Base-by-base conservation (phyloP, 1,284 basidiomycete species). In the Melanopsichium pennsylvanicum region DNA sequence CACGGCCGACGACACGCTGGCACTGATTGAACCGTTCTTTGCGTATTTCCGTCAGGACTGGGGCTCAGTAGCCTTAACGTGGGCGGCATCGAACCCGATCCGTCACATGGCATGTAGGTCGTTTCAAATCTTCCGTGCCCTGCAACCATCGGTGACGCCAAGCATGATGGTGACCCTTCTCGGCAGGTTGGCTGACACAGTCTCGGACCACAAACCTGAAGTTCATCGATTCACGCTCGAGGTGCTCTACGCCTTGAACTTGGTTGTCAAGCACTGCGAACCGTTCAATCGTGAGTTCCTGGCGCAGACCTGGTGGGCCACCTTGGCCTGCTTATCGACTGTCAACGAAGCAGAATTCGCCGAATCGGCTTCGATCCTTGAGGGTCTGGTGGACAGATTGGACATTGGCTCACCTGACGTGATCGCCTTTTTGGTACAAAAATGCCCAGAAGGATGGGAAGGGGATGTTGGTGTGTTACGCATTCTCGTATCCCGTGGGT, bases 251-350 rank as follows among this genome's bases (percentile, higher is more conserved):
- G 94, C 92, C 0, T 85, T 97, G 46, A 87, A 86, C 15, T 84
- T 88, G 9, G 85, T 93, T 49, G 87, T 88, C 11, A 85, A 85
- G 29, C 84, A 85, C 7, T 82, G 85, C 16, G 85, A 88, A 36
- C 82, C 88, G 11, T 85, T 89, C 58, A 84, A 85, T 23, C 82
- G 86, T 3, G 84, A 90, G 13, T 70, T 76, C 23, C 83, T 92
- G 25, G 90, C 92, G 0, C 91, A 92, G 75, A 84, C 93, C 36
- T 96, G 92, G 82, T 96, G 93, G 93, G 89, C 88, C 72, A 85
- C 89, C 2, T 86, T 87, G 36, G 92, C 91, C 1, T 91, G 90
- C 70, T 85, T 95, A 23, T 88, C 87, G 18, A 94, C 92, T 0
- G 89, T 89, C 0, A 88, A 90, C 39, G 91, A 96, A 80, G 82